These are phyloP conservation scores for Pyrus pyrifolia DNA, from an alignment of 306 rosid genomes.

Conservation along the genomic window DNA sequence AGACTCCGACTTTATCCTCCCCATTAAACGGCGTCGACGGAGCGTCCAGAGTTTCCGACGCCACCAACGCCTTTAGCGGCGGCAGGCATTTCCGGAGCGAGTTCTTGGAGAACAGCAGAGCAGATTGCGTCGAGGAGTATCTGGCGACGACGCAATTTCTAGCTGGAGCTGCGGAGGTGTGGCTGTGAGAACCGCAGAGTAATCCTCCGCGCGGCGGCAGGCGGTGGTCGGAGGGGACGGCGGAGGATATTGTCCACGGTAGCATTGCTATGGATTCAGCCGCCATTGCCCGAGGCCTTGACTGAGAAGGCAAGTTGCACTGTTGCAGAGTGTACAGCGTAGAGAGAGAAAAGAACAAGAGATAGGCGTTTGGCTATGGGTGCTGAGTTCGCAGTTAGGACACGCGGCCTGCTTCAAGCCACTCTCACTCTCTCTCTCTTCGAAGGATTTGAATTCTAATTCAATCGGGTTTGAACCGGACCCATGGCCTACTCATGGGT, in stretches of 20 bases:
- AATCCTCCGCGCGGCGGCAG: conserved; percentile 36
- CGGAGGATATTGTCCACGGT: conserved; percentile 22
- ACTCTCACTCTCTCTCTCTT: background rate
- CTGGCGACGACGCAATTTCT: conserved; percentile 31
- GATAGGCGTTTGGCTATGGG: conserved; percentile 7
- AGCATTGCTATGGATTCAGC: conserved; percentile 28
- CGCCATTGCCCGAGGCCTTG: conserved; percentile 15
- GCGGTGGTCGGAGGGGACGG: conserved; percentile 28
- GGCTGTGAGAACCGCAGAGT: conserved; percentile 43
- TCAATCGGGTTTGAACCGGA: background rate
- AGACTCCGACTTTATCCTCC: conserved; percentile 71
- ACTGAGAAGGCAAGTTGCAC: background rate
- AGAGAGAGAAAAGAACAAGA: background rate
- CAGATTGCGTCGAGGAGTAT: conserved; percentile 36
- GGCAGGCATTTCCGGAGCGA: conserved; percentile 40
- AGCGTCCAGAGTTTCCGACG: conserved; percentile 40
- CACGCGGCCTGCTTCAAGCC: conserved; percentile 1
- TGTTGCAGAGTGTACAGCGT: background rate
- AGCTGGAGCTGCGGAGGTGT: conserved; percentile 33
- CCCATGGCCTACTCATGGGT: background rate
- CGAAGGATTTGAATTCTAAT: background rate
- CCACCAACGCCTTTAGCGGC: conserved; percentile 58
- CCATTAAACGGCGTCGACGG: conserved; percentile 44
- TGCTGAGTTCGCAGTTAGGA: background rate
- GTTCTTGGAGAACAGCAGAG: conserved; percentile 35